A percentile compares a stretch with the other conserved stretches of the same genome.
Conservation (phyloP, 2,329 filamentous ascomycete genomes). For the Fusarium tanahbumbuense region DNA sequence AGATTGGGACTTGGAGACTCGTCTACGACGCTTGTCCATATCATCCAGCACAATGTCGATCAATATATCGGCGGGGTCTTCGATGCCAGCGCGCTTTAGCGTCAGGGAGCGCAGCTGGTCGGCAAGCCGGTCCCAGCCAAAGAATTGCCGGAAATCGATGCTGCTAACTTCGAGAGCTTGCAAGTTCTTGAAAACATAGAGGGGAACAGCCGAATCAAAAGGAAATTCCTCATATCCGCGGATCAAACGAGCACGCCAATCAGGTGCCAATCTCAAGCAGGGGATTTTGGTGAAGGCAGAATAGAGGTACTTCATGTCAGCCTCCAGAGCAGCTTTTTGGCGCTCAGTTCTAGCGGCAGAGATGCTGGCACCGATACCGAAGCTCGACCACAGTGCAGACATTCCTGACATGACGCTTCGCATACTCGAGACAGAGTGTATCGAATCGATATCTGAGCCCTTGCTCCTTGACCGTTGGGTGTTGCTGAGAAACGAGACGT, state of each 20-base stretch:
- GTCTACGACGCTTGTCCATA: slow-evolving; percentile 88
- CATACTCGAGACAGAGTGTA: slow-evolving; percentile 95
- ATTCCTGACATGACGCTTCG: slow-evolving; percentile 98
- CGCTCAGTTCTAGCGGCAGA: slow-evolving; percentile 86
- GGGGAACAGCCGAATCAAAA: slow-evolving; percentile 94
- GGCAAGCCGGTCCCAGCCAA: slow-evolving; percentile 93
- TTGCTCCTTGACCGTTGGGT: slow-evolving; percentile 80
- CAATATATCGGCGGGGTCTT: slow-evolving; percentile 89
- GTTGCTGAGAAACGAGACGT: slow-evolving; percentile 93
- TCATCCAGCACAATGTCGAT: slow-evolving; percentile 96
- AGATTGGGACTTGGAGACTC: slow-evolving; percentile 86
- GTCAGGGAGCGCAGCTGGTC: slow-evolving; percentile 92
- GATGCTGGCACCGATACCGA: slow-evolving; percentile 84
- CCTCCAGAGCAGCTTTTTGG: slow-evolving; percentile 85
- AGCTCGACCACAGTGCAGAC: slow-evolving; percentile 90
- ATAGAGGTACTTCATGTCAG: slow-evolving; percentile 95
- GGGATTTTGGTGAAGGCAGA: slow-evolving; percentile 99
- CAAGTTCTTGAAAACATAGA: slow-evolving; percentile 98
- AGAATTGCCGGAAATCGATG: slow-evolving; percentile 96
- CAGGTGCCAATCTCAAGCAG: slow-evolving; percentile 88
- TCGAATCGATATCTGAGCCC: slow-evolving; percentile 86
- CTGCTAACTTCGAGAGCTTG: slow-evolving; percentile 94
- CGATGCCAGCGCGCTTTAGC: slow-evolving; percentile 85
- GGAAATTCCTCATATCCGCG: slow-evolving; percentile 97
- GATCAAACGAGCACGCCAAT: slow-evolving; percentile 90